Evolutionary conservation across 1,139 yeast species (phyloP).

Genomic region (Blastobotrys aristatus): DNA sequence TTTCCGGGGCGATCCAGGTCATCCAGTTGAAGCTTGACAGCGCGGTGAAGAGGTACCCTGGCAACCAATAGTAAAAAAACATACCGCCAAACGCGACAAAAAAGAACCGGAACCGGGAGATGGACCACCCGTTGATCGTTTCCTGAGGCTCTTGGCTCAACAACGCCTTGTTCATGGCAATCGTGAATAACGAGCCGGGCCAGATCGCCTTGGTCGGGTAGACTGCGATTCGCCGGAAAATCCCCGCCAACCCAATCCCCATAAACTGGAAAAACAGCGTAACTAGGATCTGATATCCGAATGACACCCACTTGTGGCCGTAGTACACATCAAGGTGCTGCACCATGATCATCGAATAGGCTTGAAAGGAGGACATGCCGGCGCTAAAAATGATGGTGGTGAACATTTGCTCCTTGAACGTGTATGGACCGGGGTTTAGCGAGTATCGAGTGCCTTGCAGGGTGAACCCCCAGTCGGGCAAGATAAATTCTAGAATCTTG

Average conservation of each 20-base stretch:
- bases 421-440: constrained; percentile 59
- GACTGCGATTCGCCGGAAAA: constrained; percentile 50
- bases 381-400: constrained; percentile 44
- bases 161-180: constrained; percentile 52
- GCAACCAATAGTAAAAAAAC: constrained; percentile 54
- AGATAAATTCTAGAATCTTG: constrained; percentile 13
- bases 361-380: constrained; percentile 10
- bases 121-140: constrained; percentile 46
- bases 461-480: constrained; percentile 47
- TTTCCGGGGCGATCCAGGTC: constrained; percentile 56
- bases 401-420: constrained; percentile 64
- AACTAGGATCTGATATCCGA: constrained; percentile 48
- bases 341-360: constrained; percentile 39
- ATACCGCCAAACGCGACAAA: constrained; percentile 36
- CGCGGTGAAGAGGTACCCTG: constrained; percentile 47
- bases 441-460: constrained; percentile 37
- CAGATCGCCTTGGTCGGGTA: constrained; percentile 55
- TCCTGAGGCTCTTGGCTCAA: constrained; percentile 32
- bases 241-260: constrained; percentile 61
- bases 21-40: constrained; percentile 55
- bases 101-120: constrained; percentile 45
- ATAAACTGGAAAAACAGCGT: constrained; percentile 50
- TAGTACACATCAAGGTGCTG: constrained; percentile 42
- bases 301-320: constrained; percentile 40
- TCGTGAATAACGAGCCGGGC: constrained; percentile 51